A percentile compares a stretch with the other conserved stretches of the same genome.
Evolutionary conservation across 1,139 yeast genomes (phyloP).

Genomic region (Debaryomyces sp.): DNA sequence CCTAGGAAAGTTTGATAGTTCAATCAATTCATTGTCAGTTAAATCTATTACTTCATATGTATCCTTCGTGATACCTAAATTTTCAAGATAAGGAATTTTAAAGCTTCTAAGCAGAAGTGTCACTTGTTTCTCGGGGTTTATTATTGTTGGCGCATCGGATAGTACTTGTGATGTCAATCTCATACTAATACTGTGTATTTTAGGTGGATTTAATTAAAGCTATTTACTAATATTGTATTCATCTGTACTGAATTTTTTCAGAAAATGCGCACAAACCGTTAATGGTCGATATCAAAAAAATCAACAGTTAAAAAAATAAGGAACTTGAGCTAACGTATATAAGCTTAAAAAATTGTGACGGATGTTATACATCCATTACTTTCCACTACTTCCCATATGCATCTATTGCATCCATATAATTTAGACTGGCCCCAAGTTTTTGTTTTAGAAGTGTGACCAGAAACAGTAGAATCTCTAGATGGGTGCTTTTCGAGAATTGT

Average conservation of each 20-base stretch:
- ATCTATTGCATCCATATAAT: slow-evolving; percentile 45
- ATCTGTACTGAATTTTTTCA: not conserved
- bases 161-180: slow-evolving; percentile 40
- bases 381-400: slow-evolving; percentile 58
- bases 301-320: not conserved
- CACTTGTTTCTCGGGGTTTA: slow-evolving; percentile 40
- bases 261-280: not conserved
- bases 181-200: slow-evolving; percentile 22
- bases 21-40: slow-evolving; percentile 63
- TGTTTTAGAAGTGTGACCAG: slow-evolving; percentile 11
- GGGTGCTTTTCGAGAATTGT: slow-evolving; percentile 7
- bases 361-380: slow-evolving; percentile 39
- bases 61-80: slow-evolving; percentile 35
- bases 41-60: slow-evolving; percentile 61
- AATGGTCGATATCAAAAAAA: not conserved
- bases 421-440: slow-evolving; percentile 58
- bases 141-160: slow-evolving; percentile 32
- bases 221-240: not conserved
- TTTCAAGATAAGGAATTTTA: slow-evolving; percentile 38
- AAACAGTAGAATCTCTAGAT: slow-evolving; percentile 13
- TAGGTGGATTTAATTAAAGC: not conserved
- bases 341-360: slow-evolving; percentile 18
- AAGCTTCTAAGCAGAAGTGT: slow-evolving; percentile 40
- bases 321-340: not conserved
- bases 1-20: slow-evolving; percentile 54